Evolutionary conservation across 352 stramenopile species (phyloP).

Genomic region (Phytopythium aichiense): DNA sequence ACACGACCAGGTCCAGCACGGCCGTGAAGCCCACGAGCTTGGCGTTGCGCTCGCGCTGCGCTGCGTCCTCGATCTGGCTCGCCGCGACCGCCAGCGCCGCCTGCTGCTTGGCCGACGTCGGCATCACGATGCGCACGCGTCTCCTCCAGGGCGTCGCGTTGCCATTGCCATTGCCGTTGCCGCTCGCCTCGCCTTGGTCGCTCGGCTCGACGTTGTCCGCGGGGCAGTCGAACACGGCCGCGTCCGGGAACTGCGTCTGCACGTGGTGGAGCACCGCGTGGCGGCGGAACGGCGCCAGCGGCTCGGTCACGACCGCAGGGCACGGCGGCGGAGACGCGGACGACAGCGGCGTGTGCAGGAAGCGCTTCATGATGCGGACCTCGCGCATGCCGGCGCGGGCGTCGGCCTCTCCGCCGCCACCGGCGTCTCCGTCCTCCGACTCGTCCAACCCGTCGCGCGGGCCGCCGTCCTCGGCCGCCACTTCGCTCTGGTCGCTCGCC

Average conservation of each 20-base stretch:
- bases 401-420: background rate
- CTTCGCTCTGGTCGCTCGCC: background rate
- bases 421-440: background rate
- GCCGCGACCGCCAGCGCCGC: slow-evolving; percentile 28
- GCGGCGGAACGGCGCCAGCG: slow-evolving; percentile 58
- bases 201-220: slow-evolving; percentile 41
- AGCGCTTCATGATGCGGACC: slow-evolving; percentile 29
- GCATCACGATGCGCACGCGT: slow-evolving; percentile 45
- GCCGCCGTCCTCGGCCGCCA: background rate
- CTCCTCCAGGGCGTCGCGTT: slow-evolving; percentile 55
- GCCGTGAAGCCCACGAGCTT: slow-evolving; percentile 62
- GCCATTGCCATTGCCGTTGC: background rate
- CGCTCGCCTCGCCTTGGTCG: background rate
- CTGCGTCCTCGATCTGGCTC: slow-evolving; percentile 23
- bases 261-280: slow-evolving; percentile 52
- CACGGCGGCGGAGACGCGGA: slow-evolving; percentile 3
- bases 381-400: slow-evolving; percentile 9
- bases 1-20: slow-evolving; percentile 50
- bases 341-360: slow-evolving; percentile 27
- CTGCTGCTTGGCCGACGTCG: slow-evolving; percentile 19
- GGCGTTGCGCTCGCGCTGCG: slow-evolving; percentile 43
- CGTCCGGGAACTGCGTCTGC: slow-evolving; percentile 32
- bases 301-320: slow-evolving; percentile 49
- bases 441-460: background rate
- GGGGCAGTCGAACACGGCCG: slow-evolving; percentile 55